A percentile compares a stretch with the other conserved stretches of the same genome.
Conservation (phyloP, 2,329 filamentous ascomycete genomes). For the Calonectria multiphialidica region DNA sequence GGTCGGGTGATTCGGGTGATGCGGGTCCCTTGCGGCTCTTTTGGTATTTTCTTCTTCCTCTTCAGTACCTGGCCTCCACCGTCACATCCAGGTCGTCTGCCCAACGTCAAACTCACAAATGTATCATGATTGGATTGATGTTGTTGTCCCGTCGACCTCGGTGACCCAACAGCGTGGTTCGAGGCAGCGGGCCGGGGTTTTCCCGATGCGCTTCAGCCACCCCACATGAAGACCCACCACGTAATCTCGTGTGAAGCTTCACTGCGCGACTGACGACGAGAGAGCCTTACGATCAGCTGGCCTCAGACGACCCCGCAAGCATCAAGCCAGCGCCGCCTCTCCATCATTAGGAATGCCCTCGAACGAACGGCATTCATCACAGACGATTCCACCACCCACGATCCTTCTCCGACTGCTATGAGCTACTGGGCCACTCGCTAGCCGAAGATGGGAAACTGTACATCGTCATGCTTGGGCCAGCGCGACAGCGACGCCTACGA, state of each 20-base stretch:
- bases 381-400: constrained; percentile 14
- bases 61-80: too few species aligned
- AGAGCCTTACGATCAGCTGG: constrained; percentile 32
- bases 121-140: constrained; percentile 24
- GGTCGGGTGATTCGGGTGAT: background rate
- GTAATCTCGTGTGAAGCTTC: constrained; percentile 43
- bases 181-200: constrained; percentile 39
- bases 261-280: constrained; percentile 33
- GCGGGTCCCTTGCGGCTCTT: background rate
- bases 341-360: constrained; percentile 12
- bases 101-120: background rate
- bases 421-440: constrained; percentile 31
- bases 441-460: constrained; percentile 68
- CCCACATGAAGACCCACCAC: constrained; percentile 34
- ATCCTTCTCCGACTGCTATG: constrained; percentile 35
- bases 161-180: constrained; percentile 33
- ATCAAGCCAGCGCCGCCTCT: background rate
- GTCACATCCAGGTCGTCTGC: background rate
- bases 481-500: constrained; percentile 64
- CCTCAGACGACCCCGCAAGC: constrained; percentile 17
- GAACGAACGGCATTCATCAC: constrained; percentile 5
- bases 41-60: background rate
- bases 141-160: constrained; percentile 13
- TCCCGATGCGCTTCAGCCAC: constrained; percentile 36
- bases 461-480: constrained; percentile 71